Base-by-base conservation (phyloP, 345 rosid species). In the Syzygium oleosum region DNA sequence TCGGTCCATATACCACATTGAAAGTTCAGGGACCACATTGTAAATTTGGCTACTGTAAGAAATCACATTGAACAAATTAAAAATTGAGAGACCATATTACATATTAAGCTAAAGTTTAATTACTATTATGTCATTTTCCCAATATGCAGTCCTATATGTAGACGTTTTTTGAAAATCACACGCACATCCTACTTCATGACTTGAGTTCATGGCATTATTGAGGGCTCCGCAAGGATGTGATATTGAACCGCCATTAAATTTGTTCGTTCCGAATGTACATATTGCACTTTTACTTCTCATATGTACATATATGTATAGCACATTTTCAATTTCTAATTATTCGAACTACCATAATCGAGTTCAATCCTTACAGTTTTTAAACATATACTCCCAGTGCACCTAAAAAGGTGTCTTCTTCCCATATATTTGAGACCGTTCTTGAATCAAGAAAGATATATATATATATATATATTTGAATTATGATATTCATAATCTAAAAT, bases 141-240 rank as follows among this genome's bases (percentile, higher is more conserved):
- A 4, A 41, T 41, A 4, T 6, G 46, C 13, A n/a, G 9, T n/a
- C 21, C 0, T 5, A 27, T 59, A 0, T 0, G 0, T 4, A 9
- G 15, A 52, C 0, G 12, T 0, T 25, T 58, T 59, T 59, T 25
- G 31, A 58, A 58, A 58, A 8, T 8, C 29, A 25, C 2, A 27
- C 0, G 31, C 65, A 11, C 65, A 59, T 25, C 46, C 7, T 43
- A 56, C n/a, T 5, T 56, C 63, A 56, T 56, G 14, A 23, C 63
- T 9, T 10, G 12, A 13, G 25, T 23, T n/a, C 6, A 23, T 56
- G 10, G 63, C 5, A 56, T 56, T 10, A 10, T 56, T 6, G 46
- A 43, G 46, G 46, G 46, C 46, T 43, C 7, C 1, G 7, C 46
- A 43, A 43, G 7, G 46, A 43, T 43, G 46, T 1, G 23, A 59